phyloP scores from a whole-genome alignment of 2,329 filamentous ascomycete species.

The Penicillium digitatum region DNA sequence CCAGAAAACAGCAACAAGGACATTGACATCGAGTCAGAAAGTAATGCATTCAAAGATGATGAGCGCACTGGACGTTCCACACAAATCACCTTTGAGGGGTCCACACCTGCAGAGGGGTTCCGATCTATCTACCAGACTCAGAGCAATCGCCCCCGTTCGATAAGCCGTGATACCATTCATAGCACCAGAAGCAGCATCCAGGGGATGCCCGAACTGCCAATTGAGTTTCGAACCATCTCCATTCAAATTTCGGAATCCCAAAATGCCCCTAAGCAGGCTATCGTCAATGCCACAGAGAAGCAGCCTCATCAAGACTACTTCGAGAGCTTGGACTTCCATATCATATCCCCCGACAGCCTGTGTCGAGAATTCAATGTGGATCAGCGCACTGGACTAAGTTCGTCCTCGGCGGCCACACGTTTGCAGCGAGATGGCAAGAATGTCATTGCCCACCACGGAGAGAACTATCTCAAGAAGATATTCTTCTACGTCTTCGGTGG shows the following conservation, averaged over 20 bases:
- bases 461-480: conserved; percentile 56
- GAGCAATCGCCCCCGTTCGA: conserved; percentile 17
- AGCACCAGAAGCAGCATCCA: conserved; percentile 15
- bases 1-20: conserved; percentile 8
- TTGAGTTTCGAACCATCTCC: conserved; percentile 40
- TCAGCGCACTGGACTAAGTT: conserved; percentile 56
- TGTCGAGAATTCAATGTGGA: conserved; percentile 59
- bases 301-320: conserved; percentile 46
- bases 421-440: conserved; percentile 64
- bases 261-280: conserved; percentile 26
- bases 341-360: conserved; percentile 54
- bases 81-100: conserved; percentile 23
- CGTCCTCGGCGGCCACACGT: conserved; percentile 54
- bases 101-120: conserved; percentile 7
- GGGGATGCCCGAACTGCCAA: conserved; percentile 28
- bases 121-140: conserved; percentile 20
- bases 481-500: conserved; percentile 72
- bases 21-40: conserved; percentile 14
- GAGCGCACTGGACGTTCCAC: conserved; percentile 12
- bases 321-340: conserved; percentile 65
- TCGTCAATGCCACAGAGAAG: conserved; percentile 12
- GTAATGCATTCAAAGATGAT: conserved; percentile 9
- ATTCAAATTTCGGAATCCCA: conserved; percentile 41
- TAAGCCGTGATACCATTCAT: conserved; percentile 20
- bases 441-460: conserved; percentile 61